These are phyloP conservation scores for Tranzscheliella williamsii DNA, from an alignment of 1,284 basidiomycete genomes.

Conservation along the genomic window DNA sequence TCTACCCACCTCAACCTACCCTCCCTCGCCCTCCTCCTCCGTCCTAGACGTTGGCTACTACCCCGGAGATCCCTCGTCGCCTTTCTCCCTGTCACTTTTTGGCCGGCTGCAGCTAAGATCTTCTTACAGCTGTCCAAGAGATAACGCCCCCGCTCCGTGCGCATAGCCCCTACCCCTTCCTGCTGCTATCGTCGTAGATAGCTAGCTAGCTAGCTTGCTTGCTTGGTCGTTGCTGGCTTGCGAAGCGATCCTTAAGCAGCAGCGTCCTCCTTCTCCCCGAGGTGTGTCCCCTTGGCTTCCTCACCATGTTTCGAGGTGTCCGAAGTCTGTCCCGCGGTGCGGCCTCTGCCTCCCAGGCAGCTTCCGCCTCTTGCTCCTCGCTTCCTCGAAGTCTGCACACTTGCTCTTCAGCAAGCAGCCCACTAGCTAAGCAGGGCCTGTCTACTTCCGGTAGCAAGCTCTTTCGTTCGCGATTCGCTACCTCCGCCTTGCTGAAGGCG, in stretches of 20 bases:
- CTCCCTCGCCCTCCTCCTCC: slow-evolving; percentile 8
- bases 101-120: too few species aligned
- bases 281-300: too few species aligned
- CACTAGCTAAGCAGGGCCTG: slow-evolving; percentile 16
- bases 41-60: slow-evolving; percentile 18
- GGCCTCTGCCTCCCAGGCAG: slow-evolving; percentile 26
- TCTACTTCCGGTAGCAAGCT: slow-evolving; percentile 20
- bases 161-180: too few species aligned
- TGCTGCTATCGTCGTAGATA: too few species aligned
- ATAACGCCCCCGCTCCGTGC: too few species aligned
- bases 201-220: too few species aligned
- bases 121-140: too few species aligned
- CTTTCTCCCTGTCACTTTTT: too few species aligned
- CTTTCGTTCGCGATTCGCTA: slow-evolving; percentile 40
- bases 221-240: too few species aligned
- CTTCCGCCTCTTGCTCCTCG: slow-evolving; percentile 19
- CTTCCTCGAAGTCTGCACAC: slow-evolving; percentile 26
- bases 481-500: slow-evolving; percentile 22
- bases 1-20: slow-evolving; percentile 1
- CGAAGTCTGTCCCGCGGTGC: slow-evolving; percentile 29
- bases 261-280: slow-evolving; percentile 1
- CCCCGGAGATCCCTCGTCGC: too few species aligned
- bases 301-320: slow-evolving; percentile 33
- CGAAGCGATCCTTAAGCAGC: background rate
- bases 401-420: background rate